Conservation (phyloP, 345 rosid genomes). For the Hypericum perforatum region DNA sequence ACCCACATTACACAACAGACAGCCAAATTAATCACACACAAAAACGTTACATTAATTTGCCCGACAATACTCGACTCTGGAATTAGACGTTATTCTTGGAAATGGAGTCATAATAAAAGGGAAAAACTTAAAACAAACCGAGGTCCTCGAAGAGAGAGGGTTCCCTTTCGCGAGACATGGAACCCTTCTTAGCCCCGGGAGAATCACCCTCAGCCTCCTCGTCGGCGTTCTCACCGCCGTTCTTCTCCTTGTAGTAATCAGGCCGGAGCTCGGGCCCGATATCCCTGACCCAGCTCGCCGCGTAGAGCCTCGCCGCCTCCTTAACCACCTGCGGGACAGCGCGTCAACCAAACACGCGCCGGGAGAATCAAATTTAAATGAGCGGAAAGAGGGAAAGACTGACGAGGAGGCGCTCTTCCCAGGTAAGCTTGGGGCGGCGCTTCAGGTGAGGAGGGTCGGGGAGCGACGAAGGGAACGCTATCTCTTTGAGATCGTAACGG, state of each 20-base stretch:
- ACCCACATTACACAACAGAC: too few species aligned
- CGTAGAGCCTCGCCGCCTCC: constrained; percentile 89
- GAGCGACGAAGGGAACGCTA: constrained; percentile 81
- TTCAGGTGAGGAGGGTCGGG: constrained; percentile 82
- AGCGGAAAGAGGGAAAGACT: background rate
- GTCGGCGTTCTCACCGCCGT: too few species aligned
- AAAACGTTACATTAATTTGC: too few species aligned
- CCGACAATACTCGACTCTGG: too few species aligned
- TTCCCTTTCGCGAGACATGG: constrained; percentile 30
- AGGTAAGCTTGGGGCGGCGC: constrained; percentile 67
- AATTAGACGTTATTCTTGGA: too few species aligned
- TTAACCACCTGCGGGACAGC: constrained; percentile 45
- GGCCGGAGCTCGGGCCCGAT: constrained; percentile 96
- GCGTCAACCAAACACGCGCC: background rate
- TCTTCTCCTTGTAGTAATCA: constrained; percentile 66
- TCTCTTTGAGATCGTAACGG: constrained; percentile 78
- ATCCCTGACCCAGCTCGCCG: constrained; percentile 86
- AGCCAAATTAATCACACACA: too few species aligned
- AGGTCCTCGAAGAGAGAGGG: constrained; percentile 82
- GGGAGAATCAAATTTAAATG: background rate
- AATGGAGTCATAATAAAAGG: too few species aligned
- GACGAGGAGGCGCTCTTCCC: constrained; percentile 65
- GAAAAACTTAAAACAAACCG: constrained; percentile 32
- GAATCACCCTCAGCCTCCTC: constrained; percentile 36
- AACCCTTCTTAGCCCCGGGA: constrained; percentile 10